Base-by-base conservation (phyloP, 1,284 basidiomycete genomes). In the Heterobasidion annosum region DNA sequence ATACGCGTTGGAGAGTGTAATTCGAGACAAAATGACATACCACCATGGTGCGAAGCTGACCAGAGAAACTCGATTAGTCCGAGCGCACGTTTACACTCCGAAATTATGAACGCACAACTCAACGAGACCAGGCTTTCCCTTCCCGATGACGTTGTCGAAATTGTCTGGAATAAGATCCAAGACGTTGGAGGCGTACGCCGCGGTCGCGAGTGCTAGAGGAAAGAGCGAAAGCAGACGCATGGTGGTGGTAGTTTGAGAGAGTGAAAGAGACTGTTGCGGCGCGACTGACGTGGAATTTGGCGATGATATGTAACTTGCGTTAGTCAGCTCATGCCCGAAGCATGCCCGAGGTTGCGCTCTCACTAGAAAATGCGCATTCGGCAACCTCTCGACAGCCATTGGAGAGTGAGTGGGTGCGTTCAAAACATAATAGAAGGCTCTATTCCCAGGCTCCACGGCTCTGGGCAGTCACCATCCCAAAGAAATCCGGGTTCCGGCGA, bases 11-110 rank as follows among this genome's bases (percentile, higher is more conserved):
- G 25, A 25, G 4, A 25, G 25, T 25, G 25, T 25, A 25, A 25
- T 25, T 25, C 25, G 1, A 25, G 44, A 25, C 47, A 19, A 8
- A 53, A 37, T 13, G 34, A 74, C 85, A 62, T 73, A 88, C 86
- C 85, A 91, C 88, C 88, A 91, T 4, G 88, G 86, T 19, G 88
- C 89, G 62, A 85, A 91, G 69, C 88, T 91, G 19, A 8, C 32
- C 34, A 19, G 37, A 44, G 16, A 25, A 4, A 25, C 4, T 25
- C 25, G 25, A 25, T 25, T 25, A 25, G 25, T 25, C 25, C 25
- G 25, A 25, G 25, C 25, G 25, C 25, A 25, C 35, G 8, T 25
- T 48, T 9, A 45, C 12, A 46, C 10, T 43, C 50, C 15, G 43
- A 49, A 40, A 47, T 40, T 56, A 51, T 50, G 8, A n/a, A 79